Percentiles rank a stretch among this genome's conserved stretches.
These are phyloP conservation scores for Suhomyces canberraensis DNA, from an alignment of 805 yeast species.

Conservation along the genomic window DNA sequence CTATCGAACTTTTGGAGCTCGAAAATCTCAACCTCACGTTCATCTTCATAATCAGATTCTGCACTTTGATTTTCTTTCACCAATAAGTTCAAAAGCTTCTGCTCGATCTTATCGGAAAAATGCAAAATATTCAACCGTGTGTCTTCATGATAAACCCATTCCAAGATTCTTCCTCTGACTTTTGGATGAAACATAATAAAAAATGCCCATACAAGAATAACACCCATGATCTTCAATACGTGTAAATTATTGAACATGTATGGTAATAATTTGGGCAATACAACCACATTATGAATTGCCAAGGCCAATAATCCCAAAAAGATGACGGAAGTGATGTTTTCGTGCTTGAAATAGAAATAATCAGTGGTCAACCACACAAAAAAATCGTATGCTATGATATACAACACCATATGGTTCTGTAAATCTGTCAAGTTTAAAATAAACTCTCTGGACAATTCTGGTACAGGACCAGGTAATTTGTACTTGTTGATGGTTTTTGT, in stretches of 20 bases:
- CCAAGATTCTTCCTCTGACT: slow-evolving; percentile 45
- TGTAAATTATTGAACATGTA: slow-evolving; percentile 22
- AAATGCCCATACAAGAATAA: slow-evolving; percentile 50
- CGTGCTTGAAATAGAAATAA: slow-evolving; percentile 64
- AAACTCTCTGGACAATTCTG: slow-evolving; percentile 77
- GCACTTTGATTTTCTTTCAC: background rate
- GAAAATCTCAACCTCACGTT: slow-evolving; percentile 56
- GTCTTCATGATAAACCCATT: slow-evolving; percentile 57
- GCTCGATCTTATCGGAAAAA: slow-evolving; percentile 49
- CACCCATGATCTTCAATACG: slow-evolving; percentile 17
- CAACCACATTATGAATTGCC: slow-evolving; percentile 16
- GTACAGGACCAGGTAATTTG: slow-evolving; percentile 64
- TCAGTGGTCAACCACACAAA: slow-evolving; percentile 46
- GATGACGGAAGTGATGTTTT: slow-evolving; percentile 51
- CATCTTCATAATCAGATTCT: slow-evolving; percentile 8
- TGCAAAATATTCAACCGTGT: slow-evolving; percentile 52
- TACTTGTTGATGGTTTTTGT: slow-evolving; percentile 51
- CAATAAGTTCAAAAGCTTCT: slow-evolving; percentile 17
- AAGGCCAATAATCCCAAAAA: slow-evolving; percentile 37
- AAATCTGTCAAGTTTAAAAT: slow-evolving; percentile 75
- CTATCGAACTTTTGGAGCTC: slow-evolving; percentile 59
- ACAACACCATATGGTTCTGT: slow-evolving; percentile 74
- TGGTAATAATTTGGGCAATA: slow-evolving; percentile 27
- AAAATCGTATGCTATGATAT: slow-evolving; percentile 60
- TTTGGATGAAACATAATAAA: slow-evolving; percentile 49